Evolutionary conservation across 1,284 basidiomycete genomes (phyloP), one percentile per base, ranked within the genome.

Genomic region (Golubevia sp.): DNA sequence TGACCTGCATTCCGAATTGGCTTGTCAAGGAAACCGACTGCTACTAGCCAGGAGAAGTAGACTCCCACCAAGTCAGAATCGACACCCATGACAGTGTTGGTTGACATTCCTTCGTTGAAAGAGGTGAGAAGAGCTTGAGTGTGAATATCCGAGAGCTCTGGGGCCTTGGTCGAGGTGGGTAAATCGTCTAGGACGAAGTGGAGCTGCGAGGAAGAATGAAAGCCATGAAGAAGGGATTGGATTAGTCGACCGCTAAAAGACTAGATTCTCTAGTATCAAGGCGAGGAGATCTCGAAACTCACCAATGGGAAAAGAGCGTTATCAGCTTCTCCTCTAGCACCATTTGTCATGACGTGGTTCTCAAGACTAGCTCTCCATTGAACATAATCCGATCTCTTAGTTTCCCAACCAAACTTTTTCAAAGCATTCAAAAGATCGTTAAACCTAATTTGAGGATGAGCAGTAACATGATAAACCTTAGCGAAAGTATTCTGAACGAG

Each of bases 141-240:
- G 82, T 97, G 96, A 18, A 87, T 83, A 82, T 98, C 94, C 82
- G 97, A 92, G 52, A 99, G 86, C 77, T 93, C 92, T 2, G 97
- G 92, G 1, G 93, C 90, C 86, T 97, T 97, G 56, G 96, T 99
- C 80, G 91, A 93, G 23, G 95, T 97, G 2, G 97, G 97, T 49
- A 99, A 87, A 84, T 99, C 97, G 83, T 98, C 96, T 21, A 99
- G 86, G 21, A 98, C 97, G 77, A 97, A 98, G 85, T 99, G 95
- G 24, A 99, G 88, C 50, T 38, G n/a, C 18, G 20, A 44, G 38
- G 5, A 34, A n/a, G 15, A 20, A 4, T 44, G 21, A 56, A 7
- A 21, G n/a, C 4, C 5, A 34, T 34, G 30, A 3, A 34, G 30
- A 3, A 34, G 11, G 30, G 30, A 34, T 34, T 34, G 30, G 11